Conservation (phyloP, 139 green algal species). For the Chlamydomonas sp. region DNA sequence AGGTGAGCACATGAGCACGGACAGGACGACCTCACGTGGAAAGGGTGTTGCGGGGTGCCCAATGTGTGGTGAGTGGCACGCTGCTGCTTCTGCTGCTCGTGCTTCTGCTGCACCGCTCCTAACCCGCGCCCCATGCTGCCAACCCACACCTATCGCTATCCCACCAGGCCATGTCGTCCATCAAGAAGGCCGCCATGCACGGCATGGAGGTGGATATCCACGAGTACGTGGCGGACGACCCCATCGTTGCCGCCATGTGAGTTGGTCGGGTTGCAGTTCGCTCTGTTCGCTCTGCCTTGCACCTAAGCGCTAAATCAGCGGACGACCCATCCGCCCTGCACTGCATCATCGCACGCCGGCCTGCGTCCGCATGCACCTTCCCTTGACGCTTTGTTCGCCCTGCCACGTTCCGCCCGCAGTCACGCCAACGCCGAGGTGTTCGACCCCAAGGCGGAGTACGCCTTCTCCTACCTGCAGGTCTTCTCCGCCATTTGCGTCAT, state of each 20-base stretch:
- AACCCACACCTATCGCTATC: too few relatives aligned
- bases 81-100: too few relatives aligned
- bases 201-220: conserved; percentile 63
- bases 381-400: too few relatives aligned
- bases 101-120: too few relatives aligned
- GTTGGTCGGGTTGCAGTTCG: conserved; percentile 30
- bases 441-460: conserved; percentile 64
- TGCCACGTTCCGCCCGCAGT: neutral
- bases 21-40: neutral
- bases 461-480: conserved; percentile 75
- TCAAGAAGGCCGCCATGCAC: conserved; percentile 39
- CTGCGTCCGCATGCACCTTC: too few relatives aligned
- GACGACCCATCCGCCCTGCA: too few relatives aligned
- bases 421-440: conserved; percentile 68
- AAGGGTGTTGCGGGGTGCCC: neutral
- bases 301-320: too few relatives aligned
- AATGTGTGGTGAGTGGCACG: too few relatives aligned
- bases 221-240: conserved; percentile 57
- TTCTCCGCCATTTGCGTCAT: conserved; percentile 71
- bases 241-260: conserved; percentile 47
- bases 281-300: too few relatives aligned
- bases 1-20: neutral
- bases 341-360: too few relatives aligned
- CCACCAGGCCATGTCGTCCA: neutral
- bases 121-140: too few relatives aligned